phyloP scores from a whole-genome alignment of 441 rosid genomes.

The Macaranga tanarius region DNA sequence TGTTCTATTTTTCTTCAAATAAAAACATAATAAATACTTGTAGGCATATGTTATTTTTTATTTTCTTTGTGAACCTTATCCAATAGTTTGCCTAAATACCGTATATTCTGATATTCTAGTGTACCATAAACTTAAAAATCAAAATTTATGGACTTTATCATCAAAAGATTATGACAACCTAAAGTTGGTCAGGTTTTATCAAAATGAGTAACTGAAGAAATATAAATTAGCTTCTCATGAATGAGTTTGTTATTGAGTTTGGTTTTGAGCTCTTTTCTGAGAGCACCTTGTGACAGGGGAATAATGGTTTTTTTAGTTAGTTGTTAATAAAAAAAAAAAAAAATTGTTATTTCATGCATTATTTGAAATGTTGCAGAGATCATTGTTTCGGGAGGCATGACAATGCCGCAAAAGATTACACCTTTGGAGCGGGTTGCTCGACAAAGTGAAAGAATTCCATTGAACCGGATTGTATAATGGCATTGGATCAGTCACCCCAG shows the following conservation, averaged over 20 bases:
- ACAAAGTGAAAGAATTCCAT: slow-evolving; percentile 46
- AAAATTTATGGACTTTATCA: not conserved
- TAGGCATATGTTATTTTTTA: not conserved
- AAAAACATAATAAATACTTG: too few species aligned
- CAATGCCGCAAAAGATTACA: slow-evolving; percentile 67
- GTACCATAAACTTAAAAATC: not conserved
- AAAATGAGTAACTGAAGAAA: not conserved
- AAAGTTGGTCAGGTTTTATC: not conserved
- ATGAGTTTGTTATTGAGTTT: not conserved
- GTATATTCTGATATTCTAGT: too few species aligned
- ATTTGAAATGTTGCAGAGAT: slow-evolving; percentile 48
- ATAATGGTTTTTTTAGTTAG: too few species aligned
- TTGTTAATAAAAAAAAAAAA: too few species aligned
- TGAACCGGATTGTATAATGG: slow-evolving; percentile 46
- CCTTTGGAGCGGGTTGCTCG: slow-evolving; percentile 42
- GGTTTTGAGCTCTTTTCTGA: not conserved
- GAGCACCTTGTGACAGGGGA: not conserved
- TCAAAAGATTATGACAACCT: not conserved
- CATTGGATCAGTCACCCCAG: slow-evolving; percentile 1
- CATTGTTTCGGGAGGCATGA: slow-evolving; percentile 68
- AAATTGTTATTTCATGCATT: not conserved
- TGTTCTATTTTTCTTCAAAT: too few species aligned
- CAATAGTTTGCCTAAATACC: not conserved
- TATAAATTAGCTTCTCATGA: not conserved
- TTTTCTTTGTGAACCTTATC: not conserved